Evolutionary conservation across 2,329 filamentous ascomycete species (phyloP), one percentile per base, ranked within the genome.

Genomic region (Iodosphaeria phyllophila): DNA sequence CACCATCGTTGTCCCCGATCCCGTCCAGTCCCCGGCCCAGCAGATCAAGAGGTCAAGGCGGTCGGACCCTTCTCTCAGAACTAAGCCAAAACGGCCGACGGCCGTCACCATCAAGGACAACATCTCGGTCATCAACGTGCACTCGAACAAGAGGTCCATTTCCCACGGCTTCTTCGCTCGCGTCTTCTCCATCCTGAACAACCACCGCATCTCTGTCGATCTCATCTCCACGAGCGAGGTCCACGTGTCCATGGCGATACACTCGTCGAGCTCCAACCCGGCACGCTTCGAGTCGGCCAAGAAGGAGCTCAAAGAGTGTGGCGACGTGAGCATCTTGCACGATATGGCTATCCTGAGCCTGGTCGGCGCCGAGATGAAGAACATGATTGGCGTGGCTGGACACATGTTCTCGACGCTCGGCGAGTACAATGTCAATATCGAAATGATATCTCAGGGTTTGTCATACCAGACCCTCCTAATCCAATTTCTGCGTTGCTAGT

Each of bases 361-460:
- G 26, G 86, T 98, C 1, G 89, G 89, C 24, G 79, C 80, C 31
- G 82, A 95, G 51, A 80, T 98, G 74, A 92, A 92, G 59, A 89
- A 92, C 50, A 93, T 95, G 83, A 62, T 79, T 29, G 89, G 89
- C 32, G 82, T 98, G 33, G 79, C 79, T 6, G 89, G 89, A 15
- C 73, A 68, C 38, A 95, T 98, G 78, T 95, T 98, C 51, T 80
- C 77, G 23, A 91, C 84, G 2, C 59, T 98, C 11, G 89, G 89
- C 21, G 79, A 93, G 45, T 77, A 92, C 47, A 78, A 79, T 39
- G 74, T 98, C 44, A 98, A 98, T 47, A 82, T 98, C 38, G 89
- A 98, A 55, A 98, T 98, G 89, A 98, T 98, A 37, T 92, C 82
- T 13, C 89, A 98, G 56, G 89, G 89, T 86, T 60, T 42, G 60